phyloP scores from a whole-genome alignment of 2,329 filamentous ascomycete genomes.

The Xylariaceae sp. region DNA sequence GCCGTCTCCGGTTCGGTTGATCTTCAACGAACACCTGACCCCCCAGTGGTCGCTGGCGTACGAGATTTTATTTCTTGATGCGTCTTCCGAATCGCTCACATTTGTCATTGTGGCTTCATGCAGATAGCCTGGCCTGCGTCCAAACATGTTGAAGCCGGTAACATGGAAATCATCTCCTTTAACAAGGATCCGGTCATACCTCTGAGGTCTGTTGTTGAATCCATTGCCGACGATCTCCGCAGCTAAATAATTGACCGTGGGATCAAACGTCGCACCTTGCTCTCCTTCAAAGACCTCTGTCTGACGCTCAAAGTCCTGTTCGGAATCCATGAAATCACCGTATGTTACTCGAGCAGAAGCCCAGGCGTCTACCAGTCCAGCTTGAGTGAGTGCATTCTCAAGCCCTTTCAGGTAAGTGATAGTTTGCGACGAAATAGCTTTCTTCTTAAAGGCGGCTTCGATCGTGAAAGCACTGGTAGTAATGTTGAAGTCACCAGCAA shows the following conservation, averaged over 20 bases:
- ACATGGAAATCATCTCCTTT: conserved; percentile 51
- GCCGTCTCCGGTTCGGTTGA: conserved; percentile 26
- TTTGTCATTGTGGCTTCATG: conserved; percentile 7
- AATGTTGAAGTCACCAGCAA: conserved; percentile 71
- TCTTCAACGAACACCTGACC: conserved; percentile 52
- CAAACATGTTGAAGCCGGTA: conserved; percentile 64
- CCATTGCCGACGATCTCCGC: conserved; percentile 55
- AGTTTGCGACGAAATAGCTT: conserved; percentile 60
- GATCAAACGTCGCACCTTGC: conserved; percentile 70
- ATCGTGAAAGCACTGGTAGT: conserved; percentile 65
- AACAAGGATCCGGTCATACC: conserved; percentile 70
- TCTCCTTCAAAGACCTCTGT: conserved; percentile 61
- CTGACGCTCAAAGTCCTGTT: conserved; percentile 29
- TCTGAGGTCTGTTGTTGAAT: conserved; percentile 63
- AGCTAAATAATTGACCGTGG: conserved; percentile 62
- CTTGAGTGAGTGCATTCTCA: conserved; percentile 53
- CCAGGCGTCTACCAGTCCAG: conserved; percentile 61
- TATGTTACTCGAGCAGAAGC: conserved; percentile 51
- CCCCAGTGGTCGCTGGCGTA: conserved; percentile 66
- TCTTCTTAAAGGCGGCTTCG: conserved; percentile 56
- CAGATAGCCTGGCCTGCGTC: conserved; percentile 46
- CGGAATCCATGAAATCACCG: conserved; percentile 49
- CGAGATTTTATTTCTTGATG: conserved; percentile 17
- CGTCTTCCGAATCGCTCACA: conserved; percentile 7
- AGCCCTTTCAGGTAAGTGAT: conserved; percentile 52